Conservation (phyloP, 192 early-diverging fungal species). For the Dissophora globulifera region DNA sequence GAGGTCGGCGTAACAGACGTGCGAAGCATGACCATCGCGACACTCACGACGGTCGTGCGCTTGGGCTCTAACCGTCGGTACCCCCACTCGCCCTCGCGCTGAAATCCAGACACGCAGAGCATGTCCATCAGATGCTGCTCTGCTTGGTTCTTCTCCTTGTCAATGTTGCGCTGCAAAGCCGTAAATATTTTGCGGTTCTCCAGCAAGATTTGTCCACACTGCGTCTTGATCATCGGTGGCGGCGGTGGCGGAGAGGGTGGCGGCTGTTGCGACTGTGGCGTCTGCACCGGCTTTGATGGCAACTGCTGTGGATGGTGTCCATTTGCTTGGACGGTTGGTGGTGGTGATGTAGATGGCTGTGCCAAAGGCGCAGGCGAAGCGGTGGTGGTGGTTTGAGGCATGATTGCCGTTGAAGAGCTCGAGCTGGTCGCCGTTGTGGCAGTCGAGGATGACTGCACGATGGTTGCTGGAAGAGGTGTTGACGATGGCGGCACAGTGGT, state of each 20-base stretch:
- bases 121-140: slow-evolving; percentile 87
- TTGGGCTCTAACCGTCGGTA: slow-evolving; percentile 75
- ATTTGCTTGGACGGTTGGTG: no score
- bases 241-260: slow-evolving; percentile 19
- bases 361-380: no score
- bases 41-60: slow-evolving; percentile 71
- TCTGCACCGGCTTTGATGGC: background rate
- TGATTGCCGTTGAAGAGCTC: background rate
- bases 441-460: slow-evolving; percentile 7
- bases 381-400: background rate
- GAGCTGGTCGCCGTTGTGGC: background rate
- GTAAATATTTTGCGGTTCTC: slow-evolving; percentile 79
- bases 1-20: slow-evolving; percentile 33
- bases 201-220: slow-evolving; percentile 69
- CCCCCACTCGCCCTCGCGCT: slow-evolving; percentile 75
- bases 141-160: slow-evolving; percentile 68
- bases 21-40: slow-evolving; percentile 74
- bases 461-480: background rate
- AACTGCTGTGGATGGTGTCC: background rate
- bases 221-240: slow-evolving; percentile 58
- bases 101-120: slow-evolving; percentile 83
- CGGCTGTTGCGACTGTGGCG: slow-evolving; percentile 1
- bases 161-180: slow-evolving; percentile 77
- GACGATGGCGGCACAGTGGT: background rate
- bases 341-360: no score